These are phyloP conservation scores for Podospora anserina DNA, from an alignment of 495 filamentous ascomycete species.

Conservation along the genomic window DNA sequence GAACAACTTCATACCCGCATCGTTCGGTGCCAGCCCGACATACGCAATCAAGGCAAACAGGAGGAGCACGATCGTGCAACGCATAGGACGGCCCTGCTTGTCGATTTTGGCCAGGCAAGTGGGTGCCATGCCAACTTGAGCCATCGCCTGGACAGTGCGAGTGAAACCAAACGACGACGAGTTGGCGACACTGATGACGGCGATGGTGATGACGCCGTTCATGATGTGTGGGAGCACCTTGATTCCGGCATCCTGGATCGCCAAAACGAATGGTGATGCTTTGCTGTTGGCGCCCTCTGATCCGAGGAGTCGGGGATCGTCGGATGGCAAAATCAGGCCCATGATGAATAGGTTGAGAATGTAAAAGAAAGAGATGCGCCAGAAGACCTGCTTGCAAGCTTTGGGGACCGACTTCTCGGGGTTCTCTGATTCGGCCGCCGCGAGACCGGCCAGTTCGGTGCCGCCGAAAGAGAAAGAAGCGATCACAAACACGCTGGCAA, in stretches of 20 bases:
- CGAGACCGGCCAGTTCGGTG: constrained; percentile 70
- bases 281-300: constrained; percentile 45
- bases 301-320: constrained; percentile 41
- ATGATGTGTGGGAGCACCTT: constrained; percentile 64
- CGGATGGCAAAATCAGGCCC: constrained; percentile 49
- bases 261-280: constrained; percentile 66
- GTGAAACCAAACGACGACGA: constrained; percentile 61
- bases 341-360: constrained; percentile 58
- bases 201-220: constrained; percentile 65
- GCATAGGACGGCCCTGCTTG: constrained; percentile 56
- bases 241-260: constrained; percentile 63
- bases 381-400: constrained; percentile 78
- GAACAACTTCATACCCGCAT: constrained; percentile 35
- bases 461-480: constrained; percentile 67
- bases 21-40: constrained; percentile 28
- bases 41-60: constrained; percentile 45
- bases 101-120: constrained; percentile 55
- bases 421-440: constrained; percentile 76
- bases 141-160: constrained; percentile 62
- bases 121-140: constrained; percentile 56
- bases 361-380: constrained; percentile 85
- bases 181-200: constrained; percentile 59
- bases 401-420: constrained; percentile 73
- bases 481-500: constrained; percentile 62
- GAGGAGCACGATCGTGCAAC: constrained; percentile 52